phyloP scores from a whole-genome alignment of 768 basidiomycete genomes.

The Trametes punicea region DNA sequence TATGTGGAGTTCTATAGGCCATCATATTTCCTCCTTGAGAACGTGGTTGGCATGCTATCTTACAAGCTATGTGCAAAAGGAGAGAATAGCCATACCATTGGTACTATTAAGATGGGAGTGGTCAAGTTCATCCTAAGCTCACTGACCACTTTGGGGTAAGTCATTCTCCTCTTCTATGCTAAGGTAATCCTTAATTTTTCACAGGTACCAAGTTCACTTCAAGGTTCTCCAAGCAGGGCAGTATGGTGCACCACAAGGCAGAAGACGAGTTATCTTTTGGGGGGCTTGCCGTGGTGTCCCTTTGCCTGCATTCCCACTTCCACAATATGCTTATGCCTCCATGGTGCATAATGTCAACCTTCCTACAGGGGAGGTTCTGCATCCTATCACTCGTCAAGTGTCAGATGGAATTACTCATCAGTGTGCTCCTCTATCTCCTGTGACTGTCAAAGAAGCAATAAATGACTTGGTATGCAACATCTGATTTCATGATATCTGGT shows the following conservation, averaged over 20 bases:
- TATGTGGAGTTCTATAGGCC: conserved; percentile 66
- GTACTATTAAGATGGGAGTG: conserved; percentile 48
- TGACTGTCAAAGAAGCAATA: conserved; percentile 65
- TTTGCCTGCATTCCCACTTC: conserved; percentile 62
- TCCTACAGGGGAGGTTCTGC: conserved; percentile 41
- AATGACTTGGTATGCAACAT: conserved; percentile 56
- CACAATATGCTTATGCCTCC: conserved; percentile 50
- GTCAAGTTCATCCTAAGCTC: conserved; percentile 64
- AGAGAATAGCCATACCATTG: conserved; percentile 33
- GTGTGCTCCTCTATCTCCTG: conserved; percentile 54
- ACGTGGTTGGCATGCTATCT: conserved; percentile 60
- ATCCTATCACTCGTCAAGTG: conserved; percentile 39
- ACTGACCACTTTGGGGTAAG: conserved; percentile 62
- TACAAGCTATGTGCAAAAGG: conserved; percentile 44
- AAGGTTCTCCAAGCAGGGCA: conserved; percentile 66
- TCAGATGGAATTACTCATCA: conserved; percentile 8
- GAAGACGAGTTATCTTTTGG: conserved; percentile 66
- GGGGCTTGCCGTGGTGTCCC: conserved; percentile 55
- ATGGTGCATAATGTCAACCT: conserved; percentile 35
- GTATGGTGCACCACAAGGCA: conserved; percentile 70
- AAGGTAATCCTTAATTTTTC: conserved; percentile 14
- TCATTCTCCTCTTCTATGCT: conserved; percentile 6
- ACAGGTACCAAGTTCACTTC: conserved; percentile 68
- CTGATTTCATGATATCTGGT: not conserved
- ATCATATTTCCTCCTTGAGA: conserved; percentile 65